Evolutionary conservation across 331 rosid genomes (phyloP), one percentile per base, ranked within the genome.

Genomic region (Spiraea crenata): DNA sequence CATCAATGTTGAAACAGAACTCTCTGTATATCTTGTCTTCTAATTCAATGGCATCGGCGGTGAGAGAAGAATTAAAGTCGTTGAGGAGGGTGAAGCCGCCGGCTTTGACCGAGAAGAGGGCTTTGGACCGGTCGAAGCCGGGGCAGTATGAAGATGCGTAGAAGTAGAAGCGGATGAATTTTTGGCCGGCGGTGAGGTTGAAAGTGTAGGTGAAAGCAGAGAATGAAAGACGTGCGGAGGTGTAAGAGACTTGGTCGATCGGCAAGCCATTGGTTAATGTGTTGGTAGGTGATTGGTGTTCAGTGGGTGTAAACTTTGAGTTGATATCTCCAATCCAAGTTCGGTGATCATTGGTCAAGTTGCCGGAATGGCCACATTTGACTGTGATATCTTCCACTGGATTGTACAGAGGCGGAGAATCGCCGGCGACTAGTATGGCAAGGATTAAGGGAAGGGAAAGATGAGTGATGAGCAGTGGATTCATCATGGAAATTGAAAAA

Each of bases 161-260:
- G 69, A 84, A 77, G 60, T 74, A 37, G 2, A 77, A 47, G 15
- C 82, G 74, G 60, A 81, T 25, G 64, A 81, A 69, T 42, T 77
- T 77, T 6, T 7, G 74, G 63, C 82, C 82, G 5, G 16, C 15
- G 0, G 55, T 59, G 45, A 69, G 34, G 0, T 69, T 44, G 15
- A 81, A 48, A 0, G 1, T 49, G 54, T 74, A 82, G 16, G 58
- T 65, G 70, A 82, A 77, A 12, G 40, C 70, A 0, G 76, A 73
- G 76, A 0, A 17, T 0, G 85, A 81, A 2, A 84, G 69, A 5
- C 85, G 79, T 0, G 77, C 76, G 0, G 80, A 17, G 50, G 47
- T 12, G 63, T 63, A 77, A 10, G 85, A 85, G 10, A 57, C 47
- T 0, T 0, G 7, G 13, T 0, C 0, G 59, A 11, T 25, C 0